These are phyloP conservation scores for Starmerella bombicola DNA, from an alignment of 805 yeast species.

Conservation along the genomic window DNA sequence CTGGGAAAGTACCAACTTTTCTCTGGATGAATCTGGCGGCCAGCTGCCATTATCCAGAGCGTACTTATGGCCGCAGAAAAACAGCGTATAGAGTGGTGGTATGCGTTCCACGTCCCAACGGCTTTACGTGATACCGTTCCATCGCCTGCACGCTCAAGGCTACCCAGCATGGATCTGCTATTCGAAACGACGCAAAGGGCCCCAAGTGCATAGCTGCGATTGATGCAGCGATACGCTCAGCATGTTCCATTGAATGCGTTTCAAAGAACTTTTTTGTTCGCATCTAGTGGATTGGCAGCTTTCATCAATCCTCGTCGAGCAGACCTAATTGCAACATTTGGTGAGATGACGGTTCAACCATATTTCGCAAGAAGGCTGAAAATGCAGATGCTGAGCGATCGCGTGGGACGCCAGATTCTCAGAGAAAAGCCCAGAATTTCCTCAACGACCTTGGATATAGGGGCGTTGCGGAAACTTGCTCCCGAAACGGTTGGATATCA, in stretches of 20 bases:
- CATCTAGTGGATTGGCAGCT: constrained; percentile 68
- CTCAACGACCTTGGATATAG: constrained; percentile 53
- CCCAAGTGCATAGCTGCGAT: too few relatives aligned
- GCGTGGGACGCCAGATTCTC: constrained; percentile 63
- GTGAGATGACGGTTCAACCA: constrained; percentile 79
- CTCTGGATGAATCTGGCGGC: too few relatives aligned
- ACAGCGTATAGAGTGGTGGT: too few relatives aligned
- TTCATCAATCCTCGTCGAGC: constrained; percentile 33
- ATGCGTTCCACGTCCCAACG: too few relatives aligned
- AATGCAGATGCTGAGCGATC: constrained; percentile 60
- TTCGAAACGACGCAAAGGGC: too few relatives aligned
- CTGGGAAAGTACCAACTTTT: too few relatives aligned
- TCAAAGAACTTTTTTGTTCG: constrained; percentile 54
- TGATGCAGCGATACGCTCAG: constrained; percentile 17
- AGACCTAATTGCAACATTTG: constrained; percentile 37
- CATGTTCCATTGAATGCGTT: constrained; percentile 49
- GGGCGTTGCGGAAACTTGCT: constrained; percentile 47
- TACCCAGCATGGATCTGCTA: too few relatives aligned
- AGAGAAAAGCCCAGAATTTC: constrained; percentile 76
- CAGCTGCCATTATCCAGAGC: too few relatives aligned
- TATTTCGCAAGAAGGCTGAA: constrained; percentile 51
- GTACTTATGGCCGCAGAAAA: too few relatives aligned
- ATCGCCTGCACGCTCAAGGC: too few relatives aligned
- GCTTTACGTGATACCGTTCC: too few relatives aligned
- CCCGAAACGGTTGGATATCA: constrained; percentile 61